A percentile compares a stretch with the other conserved stretches of the same genome.
Conservation (phyloP, 495 filamentous ascomycete genomes). For the Collariella sp. region DNA sequence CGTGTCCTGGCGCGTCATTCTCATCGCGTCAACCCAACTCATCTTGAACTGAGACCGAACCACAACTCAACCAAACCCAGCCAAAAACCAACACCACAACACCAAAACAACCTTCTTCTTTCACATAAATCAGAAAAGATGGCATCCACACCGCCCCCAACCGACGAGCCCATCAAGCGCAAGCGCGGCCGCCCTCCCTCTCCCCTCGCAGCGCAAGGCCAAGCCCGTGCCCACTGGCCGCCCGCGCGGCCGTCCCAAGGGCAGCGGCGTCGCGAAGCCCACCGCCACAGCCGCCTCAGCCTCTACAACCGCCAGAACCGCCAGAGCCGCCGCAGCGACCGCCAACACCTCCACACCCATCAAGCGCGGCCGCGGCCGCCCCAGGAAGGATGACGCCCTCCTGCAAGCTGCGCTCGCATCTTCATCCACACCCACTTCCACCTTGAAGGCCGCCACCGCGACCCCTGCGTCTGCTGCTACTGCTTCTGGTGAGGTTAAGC, state of each 20-base stretch:
- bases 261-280: slow-evolving; percentile 16
- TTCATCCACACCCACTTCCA: no score
- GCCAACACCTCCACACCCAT: neutral
- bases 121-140: no score
- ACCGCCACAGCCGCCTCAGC: neutral
- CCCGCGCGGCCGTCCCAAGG: slow-evolving; percentile 39
- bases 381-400: neutral
- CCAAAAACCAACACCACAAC: no score
- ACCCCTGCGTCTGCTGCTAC: no score
- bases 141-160: slow-evolving; percentile 4
- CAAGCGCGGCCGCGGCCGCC: slow-evolving; percentile 7
- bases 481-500: neutral
- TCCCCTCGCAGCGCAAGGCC: slow-evolving; percentile 20
- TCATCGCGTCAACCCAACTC: no score
- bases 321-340: neutral
- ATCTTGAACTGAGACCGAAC: no score
- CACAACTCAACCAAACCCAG: no score
- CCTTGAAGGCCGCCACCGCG: no score
- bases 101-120: no score
- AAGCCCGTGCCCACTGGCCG: slow-evolving; percentile 34
- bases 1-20: no score
- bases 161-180: slow-evolving; percentile 29
- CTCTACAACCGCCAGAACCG: slow-evolving; percentile 8
- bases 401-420: neutral
- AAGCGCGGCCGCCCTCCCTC: slow-evolving; percentile 36